Base-by-base conservation (phyloP, 352 stramenopile species). In the Phytopythium montanum region DNA sequence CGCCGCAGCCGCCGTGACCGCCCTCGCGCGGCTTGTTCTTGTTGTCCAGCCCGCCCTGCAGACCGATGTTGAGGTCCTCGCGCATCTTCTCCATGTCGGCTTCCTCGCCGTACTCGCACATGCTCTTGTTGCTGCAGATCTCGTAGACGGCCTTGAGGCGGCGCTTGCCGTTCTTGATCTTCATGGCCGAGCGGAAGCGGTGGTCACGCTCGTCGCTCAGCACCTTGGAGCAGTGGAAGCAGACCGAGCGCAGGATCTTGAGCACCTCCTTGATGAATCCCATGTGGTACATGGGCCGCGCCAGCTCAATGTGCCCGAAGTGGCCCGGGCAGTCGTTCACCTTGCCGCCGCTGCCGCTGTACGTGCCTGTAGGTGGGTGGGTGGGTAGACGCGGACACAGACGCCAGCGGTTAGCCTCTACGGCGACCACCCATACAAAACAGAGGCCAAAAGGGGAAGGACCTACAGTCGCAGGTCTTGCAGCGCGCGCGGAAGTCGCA, bases 301-400 rank as follows among this genome's bases (percentile, higher is more conserved):
- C 95, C 34, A 99, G 73, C 66, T 99, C 95, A 69, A 99, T 98
- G 81, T 99, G 98, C 38, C 98, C 98, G 77, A 99, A 99, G 73
- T 99, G 98, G 53, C 98, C 97, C 4, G 97, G 97, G 66, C 98
- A 98, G 65, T 98, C 96, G 61, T 99, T 97, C 66, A 98, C 95
- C 54, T 98, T 97, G 56, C 95, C 81, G 48, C 85, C 88, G 54
- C 85, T 96, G 53, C 88, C 88, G 58, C 87, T 95, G 77, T 97
- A 97, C 19, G 85, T 95, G 65, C 73, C 73, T 83, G 55, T 19
- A 62, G 25, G 26, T 19, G n/a, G 9, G 45, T 12, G 23, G 19
- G 60, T 16, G n/a, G 50, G 9, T 44, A 44, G 23, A 28, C 33
- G 33, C 5, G 65, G n/a, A 60, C 8, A 25, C 42, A 63, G n/a